phyloP scores from a whole-genome alignment of 225 moss, liverwort and hornwort genomes.

The Rhytidiadelphus loreus region DNA sequence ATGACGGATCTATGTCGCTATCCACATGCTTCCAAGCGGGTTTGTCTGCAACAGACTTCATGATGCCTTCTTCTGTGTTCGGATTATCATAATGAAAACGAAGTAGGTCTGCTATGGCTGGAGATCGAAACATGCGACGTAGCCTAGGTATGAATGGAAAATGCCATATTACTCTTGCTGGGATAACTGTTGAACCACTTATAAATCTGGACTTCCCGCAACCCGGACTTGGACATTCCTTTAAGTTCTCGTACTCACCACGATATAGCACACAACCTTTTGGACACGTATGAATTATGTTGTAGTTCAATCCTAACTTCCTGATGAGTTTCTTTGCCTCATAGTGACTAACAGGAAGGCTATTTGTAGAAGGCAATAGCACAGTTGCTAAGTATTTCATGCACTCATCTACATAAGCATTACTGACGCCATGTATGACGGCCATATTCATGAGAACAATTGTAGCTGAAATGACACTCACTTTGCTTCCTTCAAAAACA shows the following conservation, averaged over 20 bases:
- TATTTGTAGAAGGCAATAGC: rapidly evolving
- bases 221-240: background rate
- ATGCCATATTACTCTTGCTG: rapidly evolving
- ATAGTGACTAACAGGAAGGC: background rate
- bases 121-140: rapidly evolving
- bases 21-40: background rate
- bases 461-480: rapidly evolving
- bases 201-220: rapidly evolving
- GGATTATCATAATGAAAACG: background rate
- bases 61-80: background rate
- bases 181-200: rapidly evolving
- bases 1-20: rapidly evolving
- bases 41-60: background rate
- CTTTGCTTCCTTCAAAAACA: rapidly evolving
- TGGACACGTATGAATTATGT: background rate
- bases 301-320: background rate
- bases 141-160: background rate
- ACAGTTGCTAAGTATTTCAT: background rate
- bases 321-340: background rate
- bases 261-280: rapidly evolving
- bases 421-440: background rate
- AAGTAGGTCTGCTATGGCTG: rapidly evolving
- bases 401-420: rapidly evolving
- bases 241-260: rapidly evolving
- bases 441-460: background rate